Evolutionary conservation across 371 early-diverging fungal species (phyloP), one percentile per base, ranked within the genome.

Genomic region (Parasitella parasitica): DNA sequence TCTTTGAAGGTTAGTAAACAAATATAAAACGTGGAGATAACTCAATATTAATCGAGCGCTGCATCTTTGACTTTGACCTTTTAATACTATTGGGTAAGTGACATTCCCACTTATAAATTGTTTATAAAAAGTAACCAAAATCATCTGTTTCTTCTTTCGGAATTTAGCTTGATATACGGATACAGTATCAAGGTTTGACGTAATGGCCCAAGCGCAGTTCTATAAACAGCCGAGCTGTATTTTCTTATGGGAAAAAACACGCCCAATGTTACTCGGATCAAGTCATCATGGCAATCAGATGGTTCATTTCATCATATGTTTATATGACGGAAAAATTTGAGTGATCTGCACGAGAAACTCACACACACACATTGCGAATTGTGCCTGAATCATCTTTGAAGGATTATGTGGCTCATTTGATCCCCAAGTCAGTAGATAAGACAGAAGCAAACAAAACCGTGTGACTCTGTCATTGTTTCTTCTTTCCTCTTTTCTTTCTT

Each of bases 401-500:
- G 11, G 46, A 46, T 41, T 13, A 27, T 30, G 50, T 30, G 50
- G 50, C 50, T 50, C 50, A 50, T 50, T 46, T 46, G 46, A 46
- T 24, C 46, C 24, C 24, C 46, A 46, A n/a, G n/a, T 46, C 4
- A 24, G 3, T 24, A 12, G 8, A 46, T 4, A 43, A 27, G 1
- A 28, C 6, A 30, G 28, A 28, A 28, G 16, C 30, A 50, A 50
- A 50, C 30, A 28, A 56, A 38, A 56, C n/a, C 39, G 26, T 39
- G 56, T 56, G 56, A 56, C 56, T 43, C 54, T 41, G 13, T 22
- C 51, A 16, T 18, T 18, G 12, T 58, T 13, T 26, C 30, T n/a
- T 48, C 35, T 26, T 38, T 60, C 48, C 24, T 48, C 35, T 26
- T 38, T 60, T 54, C 18, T 16, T 26, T 46, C 50, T 50, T 59